Evolutionary conservation across 768 basidiomycete genomes (phyloP), one percentile per base, ranked within the genome.

Genomic region (Tulasnella calospora): DNA sequence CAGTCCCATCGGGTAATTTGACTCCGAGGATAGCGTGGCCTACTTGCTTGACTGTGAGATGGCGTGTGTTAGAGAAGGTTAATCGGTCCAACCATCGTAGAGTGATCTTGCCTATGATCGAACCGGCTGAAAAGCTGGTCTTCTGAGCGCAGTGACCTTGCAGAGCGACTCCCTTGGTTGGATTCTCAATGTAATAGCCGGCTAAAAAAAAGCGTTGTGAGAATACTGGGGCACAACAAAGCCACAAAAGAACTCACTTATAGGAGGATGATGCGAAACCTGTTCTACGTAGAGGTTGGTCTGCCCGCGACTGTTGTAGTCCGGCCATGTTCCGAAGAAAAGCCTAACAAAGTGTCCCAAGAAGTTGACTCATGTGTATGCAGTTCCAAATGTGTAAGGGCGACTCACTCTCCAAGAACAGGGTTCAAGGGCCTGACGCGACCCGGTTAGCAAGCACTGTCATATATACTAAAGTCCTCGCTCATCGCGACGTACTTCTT

Each of bases 111-210:
- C 85, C 85, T 79, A 86, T 83, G 82, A 89, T 87, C 67, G 85
- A 83, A 10, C 87, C 85, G 17, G 92, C 89, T 78, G 91, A 93
- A 86, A 99, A 98, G 77, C 89, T 91, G 23, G 97, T 99, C 89
- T 98, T 97, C 86, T 98, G 96, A 10, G 95, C 97, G 82, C 90
- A 95, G 84, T 96, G 94, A 19, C 97, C 97, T 40, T 89, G 89
- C 74, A 96, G 88, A 71, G 88, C 85, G 76, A 99, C 83, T 0
- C 93, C 92, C 82, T 94, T 94, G 38, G 86, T 82, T 74, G 89
- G 85, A 86, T 98, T 98, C 85, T 91, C 89, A 81, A 98, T 94
- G 83, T 90, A 88, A 85, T 96, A 97, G 33, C 91, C 94, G 61
- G 94, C 94, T 81, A 94, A 91, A 70, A 38, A 94, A 91, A 70